Base-by-base conservation (phyloP, 352 stramenopile genomes). In the Phytophthora citricola region DNA sequence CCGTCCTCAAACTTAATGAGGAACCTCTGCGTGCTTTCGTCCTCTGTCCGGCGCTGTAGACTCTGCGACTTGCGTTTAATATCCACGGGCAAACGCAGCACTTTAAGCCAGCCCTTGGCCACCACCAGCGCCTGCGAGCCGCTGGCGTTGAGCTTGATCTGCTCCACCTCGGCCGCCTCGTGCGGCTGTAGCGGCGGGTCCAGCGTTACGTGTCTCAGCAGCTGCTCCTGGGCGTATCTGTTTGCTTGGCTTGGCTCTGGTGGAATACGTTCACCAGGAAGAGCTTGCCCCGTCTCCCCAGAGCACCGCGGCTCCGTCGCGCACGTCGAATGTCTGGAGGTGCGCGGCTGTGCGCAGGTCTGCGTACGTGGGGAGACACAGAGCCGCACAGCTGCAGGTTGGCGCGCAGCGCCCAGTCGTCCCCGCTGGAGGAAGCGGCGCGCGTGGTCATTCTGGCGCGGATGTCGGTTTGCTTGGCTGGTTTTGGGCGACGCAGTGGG, bases 301-400 rank as follows among this genome's bases (percentile, higher is more conserved):
- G 40, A 92, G 67, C 48, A 68, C 76, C 26, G 80, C 70, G 61
- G 75, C 71, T 56, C 66, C 65, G n/a, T 87, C 77, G 67, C 69
- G 73, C 50, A 92, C 78, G 58, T 91, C 84, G 47, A 92, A 92
- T 1, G 84, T 90, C 58, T 79, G 79, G 24, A 89, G 67, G 47
- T 89, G 73, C 46, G 79, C 78, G 29, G 77, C 73, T 46, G 75
- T 83, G 55, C 72, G 68, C 41, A 91, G 50, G 43, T 86, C 69
- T 14, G 69, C 78, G 62, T 87, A 90, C 34, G 65, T 71, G 14
- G 84, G 80, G 81, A 32, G 51, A 50, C 62, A 88, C 78, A 22
- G 74, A 65, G n/a, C 84, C 81, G 53, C 81, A 90, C 11, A 91
- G 76, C 72, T 91, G 74, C 47, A 92, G 61, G 43, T 79, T 79